phyloP scores from a whole-genome alignment of 257 asterid genomes.

The Phtheirospermum japonicum region DNA sequence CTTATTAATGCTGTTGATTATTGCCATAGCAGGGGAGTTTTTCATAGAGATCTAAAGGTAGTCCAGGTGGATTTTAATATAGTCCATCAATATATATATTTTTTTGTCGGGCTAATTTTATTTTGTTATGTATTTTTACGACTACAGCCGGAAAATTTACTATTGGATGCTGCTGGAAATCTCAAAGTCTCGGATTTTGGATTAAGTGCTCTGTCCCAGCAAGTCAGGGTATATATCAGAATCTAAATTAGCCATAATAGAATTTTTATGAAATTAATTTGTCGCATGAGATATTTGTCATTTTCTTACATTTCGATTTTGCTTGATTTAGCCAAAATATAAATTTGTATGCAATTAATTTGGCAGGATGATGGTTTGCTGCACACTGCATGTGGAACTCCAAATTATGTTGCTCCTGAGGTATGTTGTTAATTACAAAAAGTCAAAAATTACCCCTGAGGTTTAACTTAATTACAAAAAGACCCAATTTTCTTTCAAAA shows the following conservation, averaged over 20 bases:
- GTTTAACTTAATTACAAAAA: neutral
- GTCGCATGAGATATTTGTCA: too few relatives aligned
- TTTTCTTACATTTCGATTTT: too few relatives aligned
- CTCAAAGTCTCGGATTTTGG: slow-evolving; percentile 97
- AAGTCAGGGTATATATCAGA: slow-evolving; percentile 69
- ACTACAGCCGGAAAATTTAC: slow-evolving; percentile 82
- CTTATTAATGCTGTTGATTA: slow-evolving; percentile 88
- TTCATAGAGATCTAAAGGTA: slow-evolving; percentile 93
- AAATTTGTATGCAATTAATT: slow-evolving; percentile 19
- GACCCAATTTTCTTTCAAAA: neutral
- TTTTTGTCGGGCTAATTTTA: neutral
- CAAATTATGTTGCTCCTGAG: slow-evolving; percentile 98
- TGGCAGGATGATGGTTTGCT: slow-evolving; percentile 90
- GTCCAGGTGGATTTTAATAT: slow-evolving; percentile 1
- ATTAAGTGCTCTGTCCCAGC: slow-evolving; percentile 93
- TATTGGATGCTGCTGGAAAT: slow-evolving; percentile 75
- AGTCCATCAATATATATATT: neutral
- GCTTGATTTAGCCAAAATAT: too few relatives aligned
- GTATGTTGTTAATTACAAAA: slow-evolving; percentile 34
- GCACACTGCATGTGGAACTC: slow-evolving; percentile 97
- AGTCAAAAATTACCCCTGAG: neutral
- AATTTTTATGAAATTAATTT: too few relatives aligned
- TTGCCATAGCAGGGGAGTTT: slow-evolving; percentile 97
- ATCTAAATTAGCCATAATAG: too few relatives aligned
- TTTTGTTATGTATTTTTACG: slow-evolving; percentile 15